A percentile compares a stretch with the other conserved stretches of the same genome.
phyloP scores from a whole-genome alignment of 2,329 filamentous ascomycete genomes.

The Akanthomyces muscarius region DNA sequence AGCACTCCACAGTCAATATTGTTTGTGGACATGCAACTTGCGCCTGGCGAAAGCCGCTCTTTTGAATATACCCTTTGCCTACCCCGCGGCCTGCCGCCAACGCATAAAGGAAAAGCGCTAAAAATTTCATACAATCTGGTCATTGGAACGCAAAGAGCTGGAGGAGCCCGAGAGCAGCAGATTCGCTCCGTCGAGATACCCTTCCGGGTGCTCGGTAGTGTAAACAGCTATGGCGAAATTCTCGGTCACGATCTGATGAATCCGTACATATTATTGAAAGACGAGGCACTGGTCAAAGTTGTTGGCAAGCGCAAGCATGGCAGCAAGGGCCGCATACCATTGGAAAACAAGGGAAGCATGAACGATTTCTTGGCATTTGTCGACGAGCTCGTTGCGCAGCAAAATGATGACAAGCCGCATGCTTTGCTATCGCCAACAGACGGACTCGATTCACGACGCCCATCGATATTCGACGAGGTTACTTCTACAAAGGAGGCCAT shows the following conservation, averaged over 20 bases:
- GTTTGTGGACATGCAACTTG: conserved; percentile 87
- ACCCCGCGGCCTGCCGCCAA: conserved; percentile 85
- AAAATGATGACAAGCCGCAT: conserved; percentile 48
- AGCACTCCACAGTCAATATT: conserved; percentile 93
- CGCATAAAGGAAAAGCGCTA: conserved; percentile 85
- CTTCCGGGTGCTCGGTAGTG: conserved; percentile 88
- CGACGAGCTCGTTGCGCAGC: conserved; percentile 64
- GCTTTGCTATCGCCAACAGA: conserved; percentile 72
- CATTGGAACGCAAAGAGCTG: conserved; percentile 84
- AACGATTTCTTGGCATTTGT: conserved; percentile 74
- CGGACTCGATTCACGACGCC: conserved; percentile 49
- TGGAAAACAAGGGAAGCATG: conserved; percentile 38
- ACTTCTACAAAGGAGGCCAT: conserved; percentile 77
- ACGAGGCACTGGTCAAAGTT: conserved; percentile 67
- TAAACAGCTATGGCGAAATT: conserved; percentile 83
- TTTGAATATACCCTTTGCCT: conserved; percentile 85
- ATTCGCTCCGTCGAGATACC: conserved; percentile 89
- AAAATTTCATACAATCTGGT: conserved; percentile 90
- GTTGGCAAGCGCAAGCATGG: conserved; percentile 25
- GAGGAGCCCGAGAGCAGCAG: conserved; percentile 72
- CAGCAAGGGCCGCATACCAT: conserved; percentile 26
- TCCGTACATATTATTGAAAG: conserved; percentile 83
- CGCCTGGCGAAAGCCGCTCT: conserved; percentile 80
- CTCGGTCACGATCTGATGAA: conserved; percentile 92
- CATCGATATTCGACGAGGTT: conserved; percentile 52